Percentiles rank a stretch among this genome's conserved stretches.
Evolutionary conservation across 192 early-diverging fungal species (phyloP).

Genomic region (Podila minutissima): DNA sequence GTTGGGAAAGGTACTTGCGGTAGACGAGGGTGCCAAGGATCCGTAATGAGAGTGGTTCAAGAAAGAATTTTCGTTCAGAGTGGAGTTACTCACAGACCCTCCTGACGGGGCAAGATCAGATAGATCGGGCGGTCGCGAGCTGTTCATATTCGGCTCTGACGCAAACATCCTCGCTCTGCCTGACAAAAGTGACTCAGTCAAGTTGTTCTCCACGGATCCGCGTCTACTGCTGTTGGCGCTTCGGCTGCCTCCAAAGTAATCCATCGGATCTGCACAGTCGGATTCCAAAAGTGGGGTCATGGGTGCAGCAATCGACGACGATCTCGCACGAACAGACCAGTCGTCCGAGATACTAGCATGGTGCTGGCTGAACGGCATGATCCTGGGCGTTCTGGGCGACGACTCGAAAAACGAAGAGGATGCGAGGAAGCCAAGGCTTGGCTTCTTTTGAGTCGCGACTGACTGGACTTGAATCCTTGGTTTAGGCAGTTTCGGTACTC

Average conservation of each 20-base stretch:
- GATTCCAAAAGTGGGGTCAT: conserved; percentile 28
- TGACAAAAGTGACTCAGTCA: conserved; percentile 39
- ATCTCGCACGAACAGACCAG: conserved; percentile 32
- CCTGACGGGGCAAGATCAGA: no score
- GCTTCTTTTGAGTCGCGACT: background rate
- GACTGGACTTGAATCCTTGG: conserved; percentile 16
- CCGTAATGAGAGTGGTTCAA: no score
- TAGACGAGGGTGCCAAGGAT: background rate
- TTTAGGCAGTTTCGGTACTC: conserved; percentile 3
- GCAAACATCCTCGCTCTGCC: conserved; percentile 42
- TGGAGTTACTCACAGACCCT: background rate
- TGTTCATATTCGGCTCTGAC: background rate
- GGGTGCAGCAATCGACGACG: conserved; percentile 30
- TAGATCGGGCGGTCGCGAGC: background rate
- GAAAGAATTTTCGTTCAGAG: no score
- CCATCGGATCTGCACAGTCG: conserved; percentile 22
- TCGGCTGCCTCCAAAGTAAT: conserved; percentile 43
- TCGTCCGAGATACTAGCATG: conserved; percentile 7
- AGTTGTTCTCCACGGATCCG: conserved; percentile 39
- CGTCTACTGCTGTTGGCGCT: conserved; percentile 42
- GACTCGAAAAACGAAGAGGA: conserved; percentile 42
- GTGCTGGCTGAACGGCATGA: conserved; percentile 47
- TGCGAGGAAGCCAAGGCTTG: conserved; percentile 11
- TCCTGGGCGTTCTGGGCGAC: conserved; percentile 33
- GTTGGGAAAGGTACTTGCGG: background rate